A percentile compares a stretch with the other conserved stretches of the same genome.
Conservation (phyloP, 306 rosid species). For the Gastrolobium villosum region DNA sequence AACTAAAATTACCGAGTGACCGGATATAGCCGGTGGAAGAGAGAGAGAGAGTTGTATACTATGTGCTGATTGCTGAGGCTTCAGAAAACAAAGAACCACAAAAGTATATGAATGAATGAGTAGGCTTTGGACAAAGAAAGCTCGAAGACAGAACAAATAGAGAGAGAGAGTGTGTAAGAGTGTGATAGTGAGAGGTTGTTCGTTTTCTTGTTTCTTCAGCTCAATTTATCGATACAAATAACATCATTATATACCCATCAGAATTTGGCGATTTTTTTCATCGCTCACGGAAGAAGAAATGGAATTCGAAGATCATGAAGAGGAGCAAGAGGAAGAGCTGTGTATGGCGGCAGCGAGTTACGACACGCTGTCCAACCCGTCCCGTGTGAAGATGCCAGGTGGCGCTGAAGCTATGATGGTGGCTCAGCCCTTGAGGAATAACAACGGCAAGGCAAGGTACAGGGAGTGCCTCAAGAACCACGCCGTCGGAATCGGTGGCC, state of each 20-base stretch:
- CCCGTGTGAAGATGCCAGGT: slow-evolving; percentile 56
- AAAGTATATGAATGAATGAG: slow-evolving; percentile 61
- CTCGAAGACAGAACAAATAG: slow-evolving; percentile 22
- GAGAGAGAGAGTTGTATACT: slow-evolving; percentile 21
- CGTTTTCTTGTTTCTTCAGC: slow-evolving; percentile 4
- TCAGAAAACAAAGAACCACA: slow-evolving; percentile 54
- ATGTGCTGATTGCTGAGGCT: slow-evolving; percentile 34
- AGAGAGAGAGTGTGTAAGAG: slow-evolving; percentile 31
- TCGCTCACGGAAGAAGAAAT: slow-evolving; percentile 19
- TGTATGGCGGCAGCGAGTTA: slow-evolving; percentile 67
- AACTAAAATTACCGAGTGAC: slow-evolving; percentile 50
- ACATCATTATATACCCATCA: background rate
- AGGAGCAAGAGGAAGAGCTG: slow-evolving; percentile 80
- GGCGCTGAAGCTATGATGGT: slow-evolving; percentile 34
- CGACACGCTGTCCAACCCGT: slow-evolving; percentile 66
- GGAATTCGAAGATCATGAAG: slow-evolving; percentile 87
- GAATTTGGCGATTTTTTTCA: background rate
- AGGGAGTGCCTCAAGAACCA: slow-evolving; percentile 93
- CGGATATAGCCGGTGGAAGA: slow-evolving; percentile 65
- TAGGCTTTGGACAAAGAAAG: slow-evolving; percentile 44
- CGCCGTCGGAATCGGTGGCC: slow-evolving; percentile 88
- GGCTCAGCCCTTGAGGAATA: slow-evolving; percentile 51
- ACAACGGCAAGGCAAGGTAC: slow-evolving; percentile 57
- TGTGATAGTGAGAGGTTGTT: background rate
- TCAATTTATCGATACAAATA: background rate